These are phyloP conservation scores for Fusarium robinianum DNA, from an alignment of 2,329 filamentous ascomycete genomes.

Conservation along the genomic window DNA sequence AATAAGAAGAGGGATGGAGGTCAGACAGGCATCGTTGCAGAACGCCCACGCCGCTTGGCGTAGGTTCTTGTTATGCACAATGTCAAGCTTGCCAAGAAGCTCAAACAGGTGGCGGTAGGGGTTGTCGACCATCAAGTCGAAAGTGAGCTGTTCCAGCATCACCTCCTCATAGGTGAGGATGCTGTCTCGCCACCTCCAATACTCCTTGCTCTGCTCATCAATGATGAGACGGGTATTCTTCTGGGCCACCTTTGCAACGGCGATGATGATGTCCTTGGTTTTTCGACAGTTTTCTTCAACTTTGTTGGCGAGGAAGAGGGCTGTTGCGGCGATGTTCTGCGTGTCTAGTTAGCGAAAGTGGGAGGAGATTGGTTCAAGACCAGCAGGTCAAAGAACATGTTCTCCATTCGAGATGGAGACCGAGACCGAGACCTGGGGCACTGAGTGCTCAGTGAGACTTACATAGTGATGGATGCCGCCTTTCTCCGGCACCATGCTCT, in stretches of 20 bases:
- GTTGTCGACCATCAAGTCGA: conserved; percentile 88
- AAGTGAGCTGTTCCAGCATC: conserved; percentile 88
- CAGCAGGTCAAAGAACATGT: conserved; percentile 1
- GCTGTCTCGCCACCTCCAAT: conserved; percentile 96
- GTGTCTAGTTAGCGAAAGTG: conserved; percentile 18
- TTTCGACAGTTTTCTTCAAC: conserved; percentile 97
- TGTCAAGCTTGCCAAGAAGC: conserved; percentile 71
- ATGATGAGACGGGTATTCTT: conserved; percentile 90
- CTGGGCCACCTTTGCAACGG: conserved; percentile 91
- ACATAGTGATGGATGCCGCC: conserved; percentile 89
- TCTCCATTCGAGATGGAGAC: background rate
- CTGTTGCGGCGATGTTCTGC: conserved; percentile 83
- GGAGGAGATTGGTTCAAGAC: background rate
- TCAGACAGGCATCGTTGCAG: conserved; percentile 86
- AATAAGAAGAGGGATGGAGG: conserved; percentile 80
- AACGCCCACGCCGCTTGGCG: conserved; percentile 92
- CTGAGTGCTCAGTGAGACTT: conserved; percentile 41
- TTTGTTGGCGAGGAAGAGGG: conserved; percentile 93
- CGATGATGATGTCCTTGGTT: conserved; percentile 91
- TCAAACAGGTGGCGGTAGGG: conserved; percentile 86
- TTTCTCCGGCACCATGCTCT: conserved; percentile 75
- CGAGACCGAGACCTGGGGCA: background rate
- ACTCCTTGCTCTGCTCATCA: conserved; percentile 97
- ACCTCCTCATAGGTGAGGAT: conserved; percentile 92
- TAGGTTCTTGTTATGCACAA: conserved; percentile 79